Evolutionary conservation across 768 basidiomycete genomes (phyloP).

Genomic region (Scleroderma bovista): DNA sequence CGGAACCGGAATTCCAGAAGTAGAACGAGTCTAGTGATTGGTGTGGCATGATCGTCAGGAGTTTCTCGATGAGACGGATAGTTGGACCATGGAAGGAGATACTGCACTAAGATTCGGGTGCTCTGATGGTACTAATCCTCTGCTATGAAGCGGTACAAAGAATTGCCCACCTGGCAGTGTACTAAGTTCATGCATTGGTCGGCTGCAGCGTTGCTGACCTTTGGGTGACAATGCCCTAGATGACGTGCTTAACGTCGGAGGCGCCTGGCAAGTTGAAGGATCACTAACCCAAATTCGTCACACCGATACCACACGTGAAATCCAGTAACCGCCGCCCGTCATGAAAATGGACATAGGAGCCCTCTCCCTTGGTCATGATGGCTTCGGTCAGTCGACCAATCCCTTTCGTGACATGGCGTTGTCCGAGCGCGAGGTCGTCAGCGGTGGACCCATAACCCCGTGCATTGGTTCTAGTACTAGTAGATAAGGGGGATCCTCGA

Average conservation of each 20-base stretch:
- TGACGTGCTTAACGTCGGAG: too few relatives aligned
- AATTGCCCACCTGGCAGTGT: constrained; percentile 58
- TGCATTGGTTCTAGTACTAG: background rate
- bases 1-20: constrained; percentile 95
- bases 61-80: constrained; percentile 76
- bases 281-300: constrained; percentile 69
- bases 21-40: constrained; percentile 92
- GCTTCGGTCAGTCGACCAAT: constrained; percentile 41
- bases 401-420: constrained; percentile 43
- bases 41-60: constrained; percentile 87
- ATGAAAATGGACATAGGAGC: constrained; percentile 66
- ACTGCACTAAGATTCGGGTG: constrained; percentile 60
- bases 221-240: constrained; percentile 82
- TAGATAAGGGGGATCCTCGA: too few relatives aligned
- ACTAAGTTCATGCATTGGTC: constrained; percentile 79
- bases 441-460: constrained; percentile 19
- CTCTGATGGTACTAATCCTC: background rate
- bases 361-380: constrained; percentile 61
- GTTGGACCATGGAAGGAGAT: constrained; percentile 87
- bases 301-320: constrained; percentile 85
- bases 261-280: too few relatives aligned
- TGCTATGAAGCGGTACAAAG: background rate
- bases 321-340: constrained; percentile 76
- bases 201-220: constrained; percentile 82
- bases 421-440: constrained; percentile 30